Conservation (phyloP, 345 rosid genomes). For the Moringa oleifera region DNA sequence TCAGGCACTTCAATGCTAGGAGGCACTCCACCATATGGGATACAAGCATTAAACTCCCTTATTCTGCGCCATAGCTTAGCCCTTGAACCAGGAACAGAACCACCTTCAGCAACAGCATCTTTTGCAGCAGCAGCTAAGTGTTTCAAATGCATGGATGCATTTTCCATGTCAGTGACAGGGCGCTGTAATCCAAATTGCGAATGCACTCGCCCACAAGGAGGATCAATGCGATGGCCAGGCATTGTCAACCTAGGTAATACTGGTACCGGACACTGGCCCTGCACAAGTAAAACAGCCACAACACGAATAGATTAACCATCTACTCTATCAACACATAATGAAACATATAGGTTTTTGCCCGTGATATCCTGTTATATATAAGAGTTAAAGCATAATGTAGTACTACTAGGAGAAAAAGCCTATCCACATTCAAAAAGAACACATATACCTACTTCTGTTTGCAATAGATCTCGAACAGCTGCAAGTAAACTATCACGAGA, state of each 20-base stretch:
- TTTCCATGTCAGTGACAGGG: constrained; percentile 61
- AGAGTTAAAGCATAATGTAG: too few relatives aligned
- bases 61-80: constrained; percentile 98
- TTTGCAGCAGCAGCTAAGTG: constrained; percentile 96
- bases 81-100: constrained; percentile 90
- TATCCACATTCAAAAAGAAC: constrained; percentile 20
- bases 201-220: constrained; percentile 93
- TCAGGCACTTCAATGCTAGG: constrained; percentile 83
- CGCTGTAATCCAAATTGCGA: constrained; percentile 45
- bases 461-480: constrained; percentile 92
- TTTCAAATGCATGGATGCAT: constrained; percentile 77
- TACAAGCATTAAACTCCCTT: constrained; percentile 96
- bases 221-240: constrained; percentile 99
- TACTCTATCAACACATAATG: not conserved
- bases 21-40: constrained; percentile 87
- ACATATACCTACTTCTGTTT: constrained; percentile 81
- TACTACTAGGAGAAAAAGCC: constrained; percentile 1
- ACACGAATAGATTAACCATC: constrained; percentile 7
- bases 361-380: too few relatives aligned
- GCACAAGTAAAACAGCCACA: constrained; percentile 22
- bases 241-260: constrained; percentile 91
- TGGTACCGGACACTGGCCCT: constrained; percentile 86
- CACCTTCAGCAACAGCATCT: constrained; percentile 99
- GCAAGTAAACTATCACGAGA: constrained; percentile 95
- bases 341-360: too few relatives aligned